A percentile compares a stretch with the other conserved stretches of the same genome.
Conservation (phyloP, 139 green algal species). For the Medakamo hakoo region DNA sequence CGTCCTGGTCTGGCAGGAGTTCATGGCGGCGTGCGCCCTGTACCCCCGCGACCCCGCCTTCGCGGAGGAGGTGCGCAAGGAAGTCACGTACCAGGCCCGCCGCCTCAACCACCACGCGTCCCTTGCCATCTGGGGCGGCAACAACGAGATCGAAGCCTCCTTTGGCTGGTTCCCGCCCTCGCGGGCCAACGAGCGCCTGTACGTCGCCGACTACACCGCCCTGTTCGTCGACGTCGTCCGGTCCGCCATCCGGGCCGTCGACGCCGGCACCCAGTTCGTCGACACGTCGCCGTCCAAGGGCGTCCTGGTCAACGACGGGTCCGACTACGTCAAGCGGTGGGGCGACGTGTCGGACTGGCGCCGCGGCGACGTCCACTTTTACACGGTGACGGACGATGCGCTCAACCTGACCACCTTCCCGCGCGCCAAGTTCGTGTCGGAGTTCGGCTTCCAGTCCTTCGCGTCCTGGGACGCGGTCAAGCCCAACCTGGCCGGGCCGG, state of each 20-base stretch:
- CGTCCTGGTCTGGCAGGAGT: constrained; percentile 54
- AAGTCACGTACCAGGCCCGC: constrained; percentile 29
- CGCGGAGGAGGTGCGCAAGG: constrained; percentile 21
- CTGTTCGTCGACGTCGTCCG: constrained; percentile 39
- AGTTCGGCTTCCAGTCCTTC: constrained; percentile 47
- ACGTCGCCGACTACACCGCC: constrained; percentile 29
- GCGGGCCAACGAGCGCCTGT: constrained; percentile 25
- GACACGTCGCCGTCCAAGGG: constrained; percentile 52
- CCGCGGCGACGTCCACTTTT: constrained; percentile 61
- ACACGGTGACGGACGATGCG: constrained; percentile 39
- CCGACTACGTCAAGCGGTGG: constrained; percentile 40
- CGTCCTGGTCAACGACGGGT: neutral
- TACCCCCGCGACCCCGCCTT: constrained; percentile 28
- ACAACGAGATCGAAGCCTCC: constrained; percentile 28
- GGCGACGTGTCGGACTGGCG: constrained; percentile 11
- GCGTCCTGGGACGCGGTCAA: constrained; percentile 13
- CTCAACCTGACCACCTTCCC: constrained; percentile 29
- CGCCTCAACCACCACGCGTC: constrained; percentile 44
- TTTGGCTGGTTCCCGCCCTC: constrained; percentile 28
- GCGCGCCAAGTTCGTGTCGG: constrained; percentile 39
- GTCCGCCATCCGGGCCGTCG: constrained; percentile 13
- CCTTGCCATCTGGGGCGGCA: constrained; percentile 47
- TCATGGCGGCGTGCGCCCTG: constrained; percentile 34
- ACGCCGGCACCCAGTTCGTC: constrained; percentile 35
- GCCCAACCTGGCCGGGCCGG: neutral